Conservation (phyloP, 164 flowering plant genomes). For the Chloranthus sessilifolius region DNA sequence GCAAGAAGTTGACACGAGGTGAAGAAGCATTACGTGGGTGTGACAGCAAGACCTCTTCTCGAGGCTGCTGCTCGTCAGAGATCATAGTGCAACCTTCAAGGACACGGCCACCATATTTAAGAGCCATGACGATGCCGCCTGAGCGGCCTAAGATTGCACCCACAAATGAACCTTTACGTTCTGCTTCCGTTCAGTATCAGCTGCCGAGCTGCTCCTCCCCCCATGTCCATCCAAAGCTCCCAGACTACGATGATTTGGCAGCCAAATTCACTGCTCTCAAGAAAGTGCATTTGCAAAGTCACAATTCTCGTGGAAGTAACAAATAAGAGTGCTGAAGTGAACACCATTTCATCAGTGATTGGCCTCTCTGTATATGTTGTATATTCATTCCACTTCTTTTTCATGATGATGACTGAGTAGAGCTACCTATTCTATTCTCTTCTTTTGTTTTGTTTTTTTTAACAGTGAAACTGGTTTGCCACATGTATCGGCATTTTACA, state of each 20-base stretch:
- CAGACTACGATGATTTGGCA: constrained; percentile 66
- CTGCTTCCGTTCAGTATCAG: constrained; percentile 30
- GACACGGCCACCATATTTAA: constrained; percentile 30
- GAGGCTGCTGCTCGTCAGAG: constrained; percentile 9
- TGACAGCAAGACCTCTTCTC: constrained; percentile 13
- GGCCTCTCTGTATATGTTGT: not conserved
- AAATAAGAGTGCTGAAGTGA: too few relatives aligned
- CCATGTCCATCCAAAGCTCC: constrained; percentile 83
- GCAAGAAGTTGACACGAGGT: constrained; percentile 8
- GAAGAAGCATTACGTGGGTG: constrained; percentile 6
- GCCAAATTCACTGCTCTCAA: constrained; percentile 63
- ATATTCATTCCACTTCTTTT: not conserved
- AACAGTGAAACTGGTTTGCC: not conserved
- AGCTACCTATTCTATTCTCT: not conserved
- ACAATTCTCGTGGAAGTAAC: too few relatives aligned
- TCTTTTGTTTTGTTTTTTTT: not conserved
- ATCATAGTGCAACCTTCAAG: not conserved
- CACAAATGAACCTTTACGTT: constrained; percentile 19
- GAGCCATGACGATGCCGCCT: constrained; percentile 63
- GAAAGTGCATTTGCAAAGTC: constrained; percentile 24
- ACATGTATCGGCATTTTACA: too few relatives aligned
- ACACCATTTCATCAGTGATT: too few relatives aligned
- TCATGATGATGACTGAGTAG: not conserved
- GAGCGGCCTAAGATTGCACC: constrained; percentile 21
- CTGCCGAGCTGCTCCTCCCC: constrained; percentile 11